Evolutionary conservation across 2,329 filamentous ascomycete species (phyloP).

Genomic region (Apiospora aurea): DNA sequence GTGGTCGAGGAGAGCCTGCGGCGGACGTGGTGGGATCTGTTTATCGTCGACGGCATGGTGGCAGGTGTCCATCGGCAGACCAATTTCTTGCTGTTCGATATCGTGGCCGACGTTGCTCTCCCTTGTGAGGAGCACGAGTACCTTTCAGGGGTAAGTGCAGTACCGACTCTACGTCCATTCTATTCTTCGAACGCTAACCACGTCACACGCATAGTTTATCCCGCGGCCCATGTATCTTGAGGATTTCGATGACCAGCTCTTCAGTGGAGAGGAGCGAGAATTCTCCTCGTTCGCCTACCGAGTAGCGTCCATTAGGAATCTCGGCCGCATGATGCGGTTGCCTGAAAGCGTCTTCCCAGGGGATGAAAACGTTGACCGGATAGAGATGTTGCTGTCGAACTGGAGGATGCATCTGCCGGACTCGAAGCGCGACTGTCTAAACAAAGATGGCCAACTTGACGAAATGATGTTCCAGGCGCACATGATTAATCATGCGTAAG

Average conservation of each 20-base stretch:
- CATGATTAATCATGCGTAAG: constrained; percentile 73
- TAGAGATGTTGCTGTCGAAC: constrained; percentile 66
- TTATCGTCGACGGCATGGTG: constrained; percentile 83
- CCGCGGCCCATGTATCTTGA: constrained; percentile 68
- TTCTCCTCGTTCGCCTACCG: constrained; percentile 90
- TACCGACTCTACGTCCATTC: no score
- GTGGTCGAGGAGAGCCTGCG: constrained; percentile 84
- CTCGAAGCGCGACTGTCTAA: constrained; percentile 73
- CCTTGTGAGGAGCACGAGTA: constrained; percentile 87
- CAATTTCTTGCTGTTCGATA: constrained; percentile 72
- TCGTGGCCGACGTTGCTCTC: constrained; percentile 72
- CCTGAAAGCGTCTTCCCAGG: constrained; percentile 59
- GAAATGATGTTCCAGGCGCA: constrained; percentile 93
- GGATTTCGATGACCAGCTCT: constrained; percentile 80
- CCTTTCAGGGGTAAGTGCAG: constrained; percentile 58
- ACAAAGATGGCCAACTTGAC: constrained; percentile 75
- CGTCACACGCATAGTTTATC: no score
- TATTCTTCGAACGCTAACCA: no score
- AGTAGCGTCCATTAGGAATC: constrained; percentile 79
- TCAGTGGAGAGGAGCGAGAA: constrained; percentile 70
- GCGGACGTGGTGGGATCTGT: constrained; percentile 89
- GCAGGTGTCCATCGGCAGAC: constrained; percentile 79
- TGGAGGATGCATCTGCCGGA: constrained; percentile 83
- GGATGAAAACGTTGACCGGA: constrained; percentile 58
- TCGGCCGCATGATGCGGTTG: constrained; percentile 75